Percentiles rank a stretch among this genome's conserved stretches.
Conservation (phyloP, 495 filamentous ascomycete species). For the Lichenothelia convexa region DNA sequence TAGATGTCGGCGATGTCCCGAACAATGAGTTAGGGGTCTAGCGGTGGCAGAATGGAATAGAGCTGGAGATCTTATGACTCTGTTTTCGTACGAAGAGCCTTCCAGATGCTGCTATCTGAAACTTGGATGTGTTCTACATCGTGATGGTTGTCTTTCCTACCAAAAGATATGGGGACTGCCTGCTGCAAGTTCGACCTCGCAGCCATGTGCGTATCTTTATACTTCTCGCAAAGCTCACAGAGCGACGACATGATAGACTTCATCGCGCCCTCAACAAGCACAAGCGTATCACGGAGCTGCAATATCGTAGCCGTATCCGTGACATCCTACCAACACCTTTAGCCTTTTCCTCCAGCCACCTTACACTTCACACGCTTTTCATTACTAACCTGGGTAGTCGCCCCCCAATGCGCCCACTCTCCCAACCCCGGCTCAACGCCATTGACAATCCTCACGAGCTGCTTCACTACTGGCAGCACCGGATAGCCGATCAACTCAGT, state of each 20-base stretch:
- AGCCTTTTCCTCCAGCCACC: no score
- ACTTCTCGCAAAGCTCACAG: constrained; percentile 6
- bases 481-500: constrained; percentile 14
- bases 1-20: no score
- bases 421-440: constrained; percentile 8
- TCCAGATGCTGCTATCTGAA: no score
- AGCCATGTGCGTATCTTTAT: constrained; percentile 9
- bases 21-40: no score
- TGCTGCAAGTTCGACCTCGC: constrained; percentile 11
- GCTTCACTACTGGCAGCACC: constrained; percentile 10
- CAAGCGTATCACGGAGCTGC: constrained; percentile 11
- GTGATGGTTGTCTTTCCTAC: no score
- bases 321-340: constrained; percentile 8
- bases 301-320: constrained; percentile 10
- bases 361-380: not conserved
- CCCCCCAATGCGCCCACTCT: constrained; percentile 13
- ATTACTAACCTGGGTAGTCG: constrained; percentile 12
- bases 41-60: no score
- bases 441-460: constrained; percentile 11
- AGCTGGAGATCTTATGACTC: no score
- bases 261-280: constrained; percentile 3
- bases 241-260: constrained; percentile 3
- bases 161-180: constrained; percentile 13
- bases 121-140: no score
- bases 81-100: no score